These are phyloP conservation scores for Pseudogymnoascus sp. DNA, from an alignment of 2,329 filamentous ascomycete genomes.

Conservation along the genomic window DNA sequence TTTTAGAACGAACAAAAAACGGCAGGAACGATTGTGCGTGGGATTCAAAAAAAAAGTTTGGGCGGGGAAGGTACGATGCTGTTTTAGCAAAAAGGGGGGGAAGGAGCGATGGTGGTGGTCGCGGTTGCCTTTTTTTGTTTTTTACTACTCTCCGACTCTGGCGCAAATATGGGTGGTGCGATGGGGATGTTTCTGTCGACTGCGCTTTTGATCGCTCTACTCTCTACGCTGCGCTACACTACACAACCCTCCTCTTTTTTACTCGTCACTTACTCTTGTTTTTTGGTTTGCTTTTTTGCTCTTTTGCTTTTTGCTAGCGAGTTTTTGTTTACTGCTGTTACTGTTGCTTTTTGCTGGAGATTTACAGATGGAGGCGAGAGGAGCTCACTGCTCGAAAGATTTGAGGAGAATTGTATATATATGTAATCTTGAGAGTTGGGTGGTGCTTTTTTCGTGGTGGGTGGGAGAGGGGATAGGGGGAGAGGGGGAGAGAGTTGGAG, in stretches of 20 bases:
- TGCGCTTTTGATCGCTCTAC: background rate
- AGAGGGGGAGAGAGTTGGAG: background rate
- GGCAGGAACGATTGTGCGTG: background rate
- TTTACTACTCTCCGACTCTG: background rate
- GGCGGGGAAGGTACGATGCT: background rate
- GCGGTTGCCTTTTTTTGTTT: background rate
- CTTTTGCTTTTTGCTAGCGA: background rate
- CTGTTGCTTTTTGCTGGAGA: background rate
- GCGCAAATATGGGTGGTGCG: background rate
- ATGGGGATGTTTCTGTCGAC: background rate
- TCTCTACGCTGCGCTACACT: background rate
- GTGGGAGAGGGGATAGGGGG: background rate
- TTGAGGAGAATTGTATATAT: background rate
- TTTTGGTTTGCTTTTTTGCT: background rate
- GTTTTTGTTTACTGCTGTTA: background rate
- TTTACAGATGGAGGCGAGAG: background rate
- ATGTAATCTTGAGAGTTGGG: constrained; percentile 4
- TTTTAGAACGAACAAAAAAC: constrained; percentile 5
- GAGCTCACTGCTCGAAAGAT: constrained; percentile 4
- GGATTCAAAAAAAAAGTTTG: background rate
- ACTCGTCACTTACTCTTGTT: background rate
- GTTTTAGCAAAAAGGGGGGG: background rate
- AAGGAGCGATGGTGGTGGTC: background rate
- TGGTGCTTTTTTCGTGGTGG: background rate
- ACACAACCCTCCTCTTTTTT: background rate